These are phyloP conservation scores for Citrus sinensis DNA, from an alignment of 345 rosid genomes.

Conservation along the genomic window DVS_A1.0 CM039169.1:29619501-29620000, in stretches of 20 bases:
- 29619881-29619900: background rate
- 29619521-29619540: background rate
- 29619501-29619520: background rate
- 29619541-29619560: background rate
- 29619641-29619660: background rate
- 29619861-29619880: background rate
- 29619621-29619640: background rate
- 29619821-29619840: background rate
- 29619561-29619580: background rate
- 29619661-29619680: background rate
- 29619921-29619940: background rate
- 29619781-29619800: background rate
- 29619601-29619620: background rate
- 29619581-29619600: background rate
- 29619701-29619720: too few relatives aligned
- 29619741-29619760: too few relatives aligned
- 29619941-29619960: background rate
- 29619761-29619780: too few relatives aligned
- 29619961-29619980: background rate
- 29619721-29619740: too few relatives aligned
- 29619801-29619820: background rate
- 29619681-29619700: background rate
- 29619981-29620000: background rate
- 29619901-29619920: background rate
- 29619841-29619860: background rate